These are phyloP conservation scores for Aspergillus ochraceoroseus DNA, from an alignment of 2,329 filamentous ascomycete species.

Conservation along the genomic window DNA sequence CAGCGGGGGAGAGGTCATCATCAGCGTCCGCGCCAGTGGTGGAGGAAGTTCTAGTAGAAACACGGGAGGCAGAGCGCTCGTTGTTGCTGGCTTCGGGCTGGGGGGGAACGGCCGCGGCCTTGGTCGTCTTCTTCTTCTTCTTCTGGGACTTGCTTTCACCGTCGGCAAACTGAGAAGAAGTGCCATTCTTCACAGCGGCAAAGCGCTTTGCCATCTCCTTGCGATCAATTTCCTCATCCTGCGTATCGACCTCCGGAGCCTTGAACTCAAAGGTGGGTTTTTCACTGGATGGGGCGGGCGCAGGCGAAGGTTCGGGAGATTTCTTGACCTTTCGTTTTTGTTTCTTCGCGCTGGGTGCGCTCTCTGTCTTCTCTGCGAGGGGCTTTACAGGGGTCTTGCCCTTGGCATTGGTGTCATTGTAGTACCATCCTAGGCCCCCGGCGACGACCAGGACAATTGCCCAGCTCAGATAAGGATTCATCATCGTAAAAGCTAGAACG, in stretches of 20 bases:
- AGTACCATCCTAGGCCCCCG: constrained; percentile 42
- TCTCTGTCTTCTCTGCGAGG: constrained; percentile 35
- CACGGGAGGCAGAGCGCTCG: constrained; percentile 37
- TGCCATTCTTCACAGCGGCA: constrained; percentile 65
- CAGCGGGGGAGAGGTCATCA: constrained; percentile 68
- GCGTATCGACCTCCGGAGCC: constrained; percentile 28
- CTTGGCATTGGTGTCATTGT: constrained; percentile 35
- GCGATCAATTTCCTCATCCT: constrained; percentile 61
- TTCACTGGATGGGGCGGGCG: constrained; percentile 29
- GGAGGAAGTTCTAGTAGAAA: constrained; percentile 61
- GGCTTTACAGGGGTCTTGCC: constrained; percentile 30
- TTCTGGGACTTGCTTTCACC: constrained; percentile 47
- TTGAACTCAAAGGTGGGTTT: constrained; percentile 29
- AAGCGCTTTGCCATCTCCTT: constrained; percentile 73
- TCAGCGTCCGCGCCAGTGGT: constrained; percentile 71
- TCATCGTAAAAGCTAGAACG: constrained; percentile 28
- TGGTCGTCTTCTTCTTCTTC: constrained; percentile 62
- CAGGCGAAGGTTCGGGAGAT: constrained; percentile 27
- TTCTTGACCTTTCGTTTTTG: constrained; percentile 41
- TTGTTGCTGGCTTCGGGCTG: constrained; percentile 49
- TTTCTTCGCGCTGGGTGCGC: constrained; percentile 35
- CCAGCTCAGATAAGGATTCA: constrained; percentile 46
- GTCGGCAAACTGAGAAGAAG: constrained; percentile 47
- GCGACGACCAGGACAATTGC: constrained; percentile 42
- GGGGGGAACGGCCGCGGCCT: constrained; percentile 53